These are phyloP conservation scores for Aspergillus latus DNA, from an alignment of 2,329 filamentous ascomycete genomes.

Conservation along the genomic window DNA sequence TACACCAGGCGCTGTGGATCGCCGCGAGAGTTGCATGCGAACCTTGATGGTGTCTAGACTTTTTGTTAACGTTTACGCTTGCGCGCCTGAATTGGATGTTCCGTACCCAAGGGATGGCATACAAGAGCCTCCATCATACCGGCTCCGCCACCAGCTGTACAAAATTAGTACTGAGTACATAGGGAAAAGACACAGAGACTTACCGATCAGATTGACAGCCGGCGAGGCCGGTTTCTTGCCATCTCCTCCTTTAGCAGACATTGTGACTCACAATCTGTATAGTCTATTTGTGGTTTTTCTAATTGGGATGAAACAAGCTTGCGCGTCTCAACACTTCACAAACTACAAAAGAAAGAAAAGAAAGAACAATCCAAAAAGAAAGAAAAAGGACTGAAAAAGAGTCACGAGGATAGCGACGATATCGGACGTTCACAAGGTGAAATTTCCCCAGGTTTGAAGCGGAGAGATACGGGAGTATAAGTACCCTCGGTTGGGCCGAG, in stretches of 20 bases:
- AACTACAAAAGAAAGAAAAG: constrained; percentile 6
- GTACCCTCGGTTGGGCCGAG: constrained; percentile 23
- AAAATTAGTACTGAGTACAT: constrained; percentile 21
- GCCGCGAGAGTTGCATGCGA: constrained; percentile 94
- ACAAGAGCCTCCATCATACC: constrained; percentile 99
- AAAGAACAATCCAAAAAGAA: constrained; percentile 4
- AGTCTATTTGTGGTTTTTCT: neutral
- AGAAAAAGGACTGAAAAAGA: constrained; percentile 12
- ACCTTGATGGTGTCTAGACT: constrained; percentile 89
- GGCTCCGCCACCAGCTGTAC: constrained; percentile 83
- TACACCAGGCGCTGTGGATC: constrained; percentile 77
- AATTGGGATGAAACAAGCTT: neutral
- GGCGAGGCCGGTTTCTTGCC: constrained; percentile 78
- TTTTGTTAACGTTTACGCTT: neutral
- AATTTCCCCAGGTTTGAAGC: constrained; percentile 20
- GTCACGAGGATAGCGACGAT: constrained; percentile 20
- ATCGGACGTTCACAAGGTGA: constrained; percentile 26
- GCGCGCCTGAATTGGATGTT: neutral
- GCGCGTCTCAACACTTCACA: neutral
- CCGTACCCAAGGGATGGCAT: constrained; percentile 86
- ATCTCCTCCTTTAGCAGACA: constrained; percentile 62
- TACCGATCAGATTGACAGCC: constrained; percentile 89
- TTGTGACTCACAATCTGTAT: constrained; percentile 32
- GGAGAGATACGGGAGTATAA: constrained; percentile 39
- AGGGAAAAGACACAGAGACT: constrained; percentile 28